Conservation (phyloP, 768 basidiomycete genomes). For the Collybia sp. region DNA sequence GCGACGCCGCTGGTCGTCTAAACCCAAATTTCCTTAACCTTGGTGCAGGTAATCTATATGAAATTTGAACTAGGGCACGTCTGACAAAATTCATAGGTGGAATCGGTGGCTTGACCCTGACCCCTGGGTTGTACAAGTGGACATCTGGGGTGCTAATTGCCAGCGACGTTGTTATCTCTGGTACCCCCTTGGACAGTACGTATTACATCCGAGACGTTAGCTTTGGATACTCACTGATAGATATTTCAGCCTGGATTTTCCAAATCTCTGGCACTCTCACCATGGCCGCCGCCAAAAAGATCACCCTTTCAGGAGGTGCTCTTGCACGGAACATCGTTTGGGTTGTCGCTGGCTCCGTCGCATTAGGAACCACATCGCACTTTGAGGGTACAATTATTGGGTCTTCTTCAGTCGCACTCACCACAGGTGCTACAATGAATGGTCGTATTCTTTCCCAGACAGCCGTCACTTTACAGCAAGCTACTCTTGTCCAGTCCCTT, state of each 20-base stretch:
- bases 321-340: slow-evolving; percentile 15
- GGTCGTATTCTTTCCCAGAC: slow-evolving; percentile 16
- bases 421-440: slow-evolving; percentile 11
- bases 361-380: slow-evolving; percentile 8
- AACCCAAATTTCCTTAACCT: slow-evolving; percentile 13
- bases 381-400: slow-evolving; percentile 14
- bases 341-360: slow-evolving; percentile 11
- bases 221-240: neutral
- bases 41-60: slow-evolving; percentile 7
- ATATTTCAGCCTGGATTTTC: slow-evolving; percentile 15
- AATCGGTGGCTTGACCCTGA: slow-evolving; percentile 4
- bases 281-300: slow-evolving; percentile 1
- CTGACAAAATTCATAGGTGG: slow-evolving; percentile 9
- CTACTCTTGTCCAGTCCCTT: slow-evolving; percentile 1
- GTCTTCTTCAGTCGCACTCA: slow-evolving; percentile 7
- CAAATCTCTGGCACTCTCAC: slow-evolving; percentile 12
- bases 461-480: slow-evolving; percentile 11
- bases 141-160: slow-evolving; percentile 8
- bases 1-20: slow-evolving; percentile 10
- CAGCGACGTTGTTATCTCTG: slow-evolving; percentile 1
- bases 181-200: slow-evolving; percentile 7
- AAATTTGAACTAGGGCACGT: too few relatives aligned
- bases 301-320: slow-evolving; percentile 14
- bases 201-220: neutral
- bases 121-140: slow-evolving; percentile 16